Base-by-base conservation (phyloP, 306 rosid species). In the Vachellia collinsii region DNA sequence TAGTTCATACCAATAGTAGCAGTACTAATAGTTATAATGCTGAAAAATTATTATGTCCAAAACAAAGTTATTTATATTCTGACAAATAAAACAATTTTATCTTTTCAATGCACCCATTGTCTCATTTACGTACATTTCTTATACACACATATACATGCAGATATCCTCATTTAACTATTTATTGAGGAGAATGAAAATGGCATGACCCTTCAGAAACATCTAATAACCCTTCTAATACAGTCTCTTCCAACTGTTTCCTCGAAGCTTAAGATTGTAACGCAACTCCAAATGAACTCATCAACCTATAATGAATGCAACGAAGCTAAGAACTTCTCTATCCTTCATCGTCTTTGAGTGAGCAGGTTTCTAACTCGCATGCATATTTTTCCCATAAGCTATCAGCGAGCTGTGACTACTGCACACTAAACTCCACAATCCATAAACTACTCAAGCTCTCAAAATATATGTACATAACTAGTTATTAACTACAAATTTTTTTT, bases 401-500 rank as follows among this genome's bases (percentile, higher is more conserved):
- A 70, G 76, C 51, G 80, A 67, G 77, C 47, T 67, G 54, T 10
- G 54, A 77, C 41, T 22, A 75, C 42, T 11, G 54, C 68, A 71
- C 53, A 74, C 70, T 80, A 25, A 68, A 77, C 77, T 73, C 69
- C 77, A 63, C 51, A 68, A 23, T 19, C 46, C 76, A 41, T 34
- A 46, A 79, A 39, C 79, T 72, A 72, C 70, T 44, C 46, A 75
- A 72, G 63, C 29, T 20, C 69, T 25, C 64, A 29, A 77, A 68
- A 47, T 70, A 78, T 83, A 50, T 63, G 11, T 76, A 82, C 83
- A 85, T 9, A 64, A 46, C 43, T 77, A 75, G 25, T 54, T 54
- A 7, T n/a, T 43, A 81, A 74, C 77, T 23, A 59, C 37, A 59
- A 23, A 1, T 56, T 41, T 14, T 11, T 12, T 43, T 13, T n/a